phyloP scores from a whole-genome alignment of 768 basidiomycete genomes.

The Russula griseocarnosa region DNA sequence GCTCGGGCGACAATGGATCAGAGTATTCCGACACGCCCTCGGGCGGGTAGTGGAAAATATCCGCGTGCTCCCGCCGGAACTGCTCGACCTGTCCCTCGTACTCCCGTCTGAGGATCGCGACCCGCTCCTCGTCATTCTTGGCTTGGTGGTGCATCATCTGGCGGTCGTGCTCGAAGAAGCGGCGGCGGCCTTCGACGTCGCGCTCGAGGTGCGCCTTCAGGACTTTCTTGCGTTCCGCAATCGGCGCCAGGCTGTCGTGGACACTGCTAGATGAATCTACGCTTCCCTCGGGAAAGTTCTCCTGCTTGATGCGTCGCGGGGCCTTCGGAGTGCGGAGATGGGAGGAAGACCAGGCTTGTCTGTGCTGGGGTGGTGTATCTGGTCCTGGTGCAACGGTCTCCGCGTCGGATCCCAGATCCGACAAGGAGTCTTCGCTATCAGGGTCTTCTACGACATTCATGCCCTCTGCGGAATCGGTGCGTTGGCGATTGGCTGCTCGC shows the following conservation, averaged over 20 bases:
- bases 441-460: background rate
- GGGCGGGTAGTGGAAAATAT: background rate
- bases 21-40: too few relatives aligned
- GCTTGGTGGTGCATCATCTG: background rate
- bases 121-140: slow-evolving; percentile 3
- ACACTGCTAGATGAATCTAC: background rate
- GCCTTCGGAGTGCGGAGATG: background rate
- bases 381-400: background rate
- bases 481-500: background rate
- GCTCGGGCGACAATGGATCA: too few relatives aligned
- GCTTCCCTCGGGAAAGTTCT: slow-evolving; percentile 6
- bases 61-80: background rate
- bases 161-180: background rate
- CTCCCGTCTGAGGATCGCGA: background rate
- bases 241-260: slow-evolving; percentile 8
- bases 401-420: background rate
- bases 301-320: background rate
- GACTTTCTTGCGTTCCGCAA: slow-evolving; percentile 2
- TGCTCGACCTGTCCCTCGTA: background rate
- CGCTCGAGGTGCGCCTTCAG: background rate
- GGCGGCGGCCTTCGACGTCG: background rate
- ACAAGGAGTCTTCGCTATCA: background rate
- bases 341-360: background rate
- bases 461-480: background rate
- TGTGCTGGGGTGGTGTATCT: background rate